A percentile compares a stretch with the other conserved stretches of the same genome.
Conservation (phyloP, 2,329 filamentous ascomycete genomes). For the Calonectria hawksworthii region DNA sequence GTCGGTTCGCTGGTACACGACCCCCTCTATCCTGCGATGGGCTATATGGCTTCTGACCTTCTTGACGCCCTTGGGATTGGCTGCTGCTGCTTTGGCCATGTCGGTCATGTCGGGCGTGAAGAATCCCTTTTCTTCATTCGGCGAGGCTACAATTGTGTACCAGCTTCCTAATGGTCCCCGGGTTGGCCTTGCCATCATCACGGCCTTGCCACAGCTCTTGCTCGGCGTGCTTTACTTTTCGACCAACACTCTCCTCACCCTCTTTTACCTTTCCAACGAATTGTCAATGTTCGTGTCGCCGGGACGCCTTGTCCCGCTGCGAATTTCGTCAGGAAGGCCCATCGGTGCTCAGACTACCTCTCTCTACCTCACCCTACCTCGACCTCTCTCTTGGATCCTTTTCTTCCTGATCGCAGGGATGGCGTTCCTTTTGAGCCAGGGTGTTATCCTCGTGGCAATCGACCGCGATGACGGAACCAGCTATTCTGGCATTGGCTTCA, state of each 20-base stretch:
- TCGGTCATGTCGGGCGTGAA: constrained; percentile 48
- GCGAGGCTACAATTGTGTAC: constrained; percentile 53
- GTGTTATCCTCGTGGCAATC: constrained; percentile 55
- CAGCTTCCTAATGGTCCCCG: constrained; percentile 44
- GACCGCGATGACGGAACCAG: constrained; percentile 41
- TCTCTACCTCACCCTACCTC: constrained; percentile 65
- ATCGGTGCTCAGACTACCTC: constrained; percentile 61
- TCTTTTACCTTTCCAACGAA: constrained; percentile 66
- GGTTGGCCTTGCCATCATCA: constrained; percentile 54
- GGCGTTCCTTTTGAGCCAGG: constrained; percentile 62
- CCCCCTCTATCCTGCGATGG: constrained; percentile 60
- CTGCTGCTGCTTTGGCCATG: constrained; percentile 56
- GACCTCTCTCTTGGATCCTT: constrained; percentile 60
- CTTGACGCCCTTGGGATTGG: constrained; percentile 53
- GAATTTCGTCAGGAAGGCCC: constrained; percentile 61
- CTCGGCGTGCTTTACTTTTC: constrained; percentile 63
- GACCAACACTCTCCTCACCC: constrained; percentile 61
- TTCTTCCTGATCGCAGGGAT: constrained; percentile 59
- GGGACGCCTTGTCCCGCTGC: constrained; percentile 49
- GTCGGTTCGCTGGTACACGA: constrained; percentile 61
- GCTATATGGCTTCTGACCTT: constrained; percentile 55
- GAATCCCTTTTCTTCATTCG: constrained; percentile 55
- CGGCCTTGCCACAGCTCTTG: constrained; percentile 63
- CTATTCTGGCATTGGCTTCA: constrained; percentile 56
- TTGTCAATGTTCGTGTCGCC: constrained; percentile 58